A percentile compares a stretch with the other conserved stretches of the same genome.
Conservation (phyloP, 129 eudicot genomes). For the Daucus carota region DH1_v3.0 NC_030382.2:40597501-40598000, state of each 20-base stretch:
- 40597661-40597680: neutral
- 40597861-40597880: neutral
- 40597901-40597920: neutral
- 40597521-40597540: constrained; percentile 91
- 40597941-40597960: neutral
- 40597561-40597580: constrained; percentile 60
- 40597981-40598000: neutral
- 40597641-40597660: neutral
- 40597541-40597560: constrained; percentile 96
- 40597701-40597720: neutral
- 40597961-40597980: neutral
- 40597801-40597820: neutral
- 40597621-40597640: neutral
- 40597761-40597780: neutral
- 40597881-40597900: neutral
- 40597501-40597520: constrained; percentile 78
- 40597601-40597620: neutral
- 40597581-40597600: constrained; percentile 69
- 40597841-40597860: neutral
- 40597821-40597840: neutral
- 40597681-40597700: neutral
- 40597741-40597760: neutral
- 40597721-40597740: neutral
- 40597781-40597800: neutral
- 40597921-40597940: neutral